phyloP scores from a whole-genome alignment of 2,329 filamentous ascomycete species.

The Sporothrix brunneoviolacea region DNA sequence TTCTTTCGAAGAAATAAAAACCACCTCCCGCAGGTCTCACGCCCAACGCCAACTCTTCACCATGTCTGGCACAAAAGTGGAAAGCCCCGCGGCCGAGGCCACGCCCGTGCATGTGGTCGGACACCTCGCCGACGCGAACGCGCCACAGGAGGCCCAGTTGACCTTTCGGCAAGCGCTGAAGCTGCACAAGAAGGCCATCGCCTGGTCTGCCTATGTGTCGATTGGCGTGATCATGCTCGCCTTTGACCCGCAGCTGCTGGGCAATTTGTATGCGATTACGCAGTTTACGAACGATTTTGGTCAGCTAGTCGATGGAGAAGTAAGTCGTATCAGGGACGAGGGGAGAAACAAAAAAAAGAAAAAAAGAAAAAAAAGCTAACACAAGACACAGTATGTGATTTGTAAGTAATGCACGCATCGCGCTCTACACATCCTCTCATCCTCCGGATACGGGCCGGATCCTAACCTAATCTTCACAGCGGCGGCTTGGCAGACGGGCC shows the following conservation, averaged over 20 bases:
- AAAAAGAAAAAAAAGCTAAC: too few species aligned
- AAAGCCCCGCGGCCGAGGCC: neutral
- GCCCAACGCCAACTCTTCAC: neutral
- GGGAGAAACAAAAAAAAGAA: too few species aligned
- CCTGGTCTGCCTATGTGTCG: slow-evolving; percentile 54
- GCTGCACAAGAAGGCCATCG: slow-evolving; percentile 40
- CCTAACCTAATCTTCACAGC: too few species aligned
- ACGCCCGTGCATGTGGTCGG: neutral
- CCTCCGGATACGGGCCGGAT: too few species aligned
- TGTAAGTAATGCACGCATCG: slow-evolving; percentile 7
- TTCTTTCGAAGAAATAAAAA: too few species aligned
- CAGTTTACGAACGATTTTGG: slow-evolving; percentile 52
- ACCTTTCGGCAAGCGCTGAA: slow-evolving; percentile 28
- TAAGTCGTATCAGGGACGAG: neutral
- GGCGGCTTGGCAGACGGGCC: slow-evolving; percentile 42
- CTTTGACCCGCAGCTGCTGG: slow-evolving; percentile 59
- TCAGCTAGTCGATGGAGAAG: neutral
- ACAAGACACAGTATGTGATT: slow-evolving; percentile 6
- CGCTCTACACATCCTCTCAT: too few species aligned
- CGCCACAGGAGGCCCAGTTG: neutral
- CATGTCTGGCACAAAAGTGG: neutral
- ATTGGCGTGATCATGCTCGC: slow-evolving; percentile 47
- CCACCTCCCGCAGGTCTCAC: too few species aligned
- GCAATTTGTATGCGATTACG: slow-evolving; percentile 53
- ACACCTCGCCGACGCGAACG: neutral